Base-by-base conservation (phyloP, 805 yeast genomes). In the Candida sphagnicola region DNA sequence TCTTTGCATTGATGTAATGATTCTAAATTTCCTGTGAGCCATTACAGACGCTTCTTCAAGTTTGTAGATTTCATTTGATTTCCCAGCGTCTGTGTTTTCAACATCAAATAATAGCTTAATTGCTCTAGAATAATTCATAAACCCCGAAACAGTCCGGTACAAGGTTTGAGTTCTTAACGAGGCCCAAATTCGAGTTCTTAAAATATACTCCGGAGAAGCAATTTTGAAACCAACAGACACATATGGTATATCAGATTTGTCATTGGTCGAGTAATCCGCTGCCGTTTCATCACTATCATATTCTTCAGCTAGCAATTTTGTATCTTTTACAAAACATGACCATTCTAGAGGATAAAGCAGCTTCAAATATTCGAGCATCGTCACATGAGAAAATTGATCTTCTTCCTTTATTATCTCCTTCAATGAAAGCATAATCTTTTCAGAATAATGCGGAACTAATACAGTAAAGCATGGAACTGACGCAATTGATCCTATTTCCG, bases 101-200 rank as follows among this genome's bases (percentile, higher is more conserved):
- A 93, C 95, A 69, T 73, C 74, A 52, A 88, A 89, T 43, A 91
- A 73, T 54, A 91, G 71, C 65, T 90, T 93, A 57, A 91, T 88
- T 21, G 99, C 98, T 65, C 96, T 83, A 21, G 96, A 85, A 62
- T 91, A 91, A 71, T 91, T 93, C 99, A 91, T 91, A 72, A 91
- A 93, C 57, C 99, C 99, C 40, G 96, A 86, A 38, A 91, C 91
- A 34, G 99, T 93, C 66, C 99, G 83, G 72, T 91, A 91, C 55
- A 91, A 72, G 25, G 99, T 93, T 73, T 91, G 99, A 29, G 96
- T 85, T 68, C 99, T 81, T 55, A 93, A 77, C 18, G 98, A 91
- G 29, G 99, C 99, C 99, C 99, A 91, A 52, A 91, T 88, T 71
- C 99, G 78, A 8, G 98, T 93, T 71, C 99, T 82, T 57, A 93